A percentile compares a stretch with the other conserved stretches of the same genome.
Conservation (phyloP, 2,329 filamentous ascomycete genomes). For the Fusarium oxysporum region DNA sequence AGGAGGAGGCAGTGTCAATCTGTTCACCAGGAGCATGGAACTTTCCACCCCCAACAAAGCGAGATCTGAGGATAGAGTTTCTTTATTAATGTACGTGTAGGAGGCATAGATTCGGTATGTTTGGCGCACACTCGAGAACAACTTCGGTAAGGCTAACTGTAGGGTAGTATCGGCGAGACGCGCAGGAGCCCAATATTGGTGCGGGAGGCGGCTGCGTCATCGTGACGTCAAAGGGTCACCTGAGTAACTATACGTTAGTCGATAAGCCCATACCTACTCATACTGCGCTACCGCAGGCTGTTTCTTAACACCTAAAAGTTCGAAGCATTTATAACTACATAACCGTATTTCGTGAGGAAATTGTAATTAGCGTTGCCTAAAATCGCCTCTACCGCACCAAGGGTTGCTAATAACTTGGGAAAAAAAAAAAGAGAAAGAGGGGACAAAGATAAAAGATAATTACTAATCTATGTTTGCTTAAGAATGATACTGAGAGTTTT, state of each 20-base stretch:
- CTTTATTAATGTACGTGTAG: neutral
- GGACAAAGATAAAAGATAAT: no score
- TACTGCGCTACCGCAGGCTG: neutral
- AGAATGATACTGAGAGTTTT: neutral
- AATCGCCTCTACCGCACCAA: neutral
- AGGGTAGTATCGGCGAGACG: neutral
- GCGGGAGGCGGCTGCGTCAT: neutral
- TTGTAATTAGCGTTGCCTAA: neutral
- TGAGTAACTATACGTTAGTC: neutral
- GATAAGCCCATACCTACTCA: neutral
- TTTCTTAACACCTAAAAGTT: neutral
- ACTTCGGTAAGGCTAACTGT: neutral
- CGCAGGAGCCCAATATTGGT: neutral
- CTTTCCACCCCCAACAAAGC: neutral
- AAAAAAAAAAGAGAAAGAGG: neutral
- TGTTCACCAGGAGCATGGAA: neutral
- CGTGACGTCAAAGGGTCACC: neutral
- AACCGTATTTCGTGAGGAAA: neutral
- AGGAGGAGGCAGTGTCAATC: neutral
- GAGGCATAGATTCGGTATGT: neutral
- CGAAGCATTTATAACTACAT: neutral
- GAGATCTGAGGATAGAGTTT: neutral
- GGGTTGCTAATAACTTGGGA: neutral
- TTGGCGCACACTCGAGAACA: neutral
- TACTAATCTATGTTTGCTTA: neutral